Evolutionary conservation across 768 basidiomycete species (phyloP).

Genomic region (Chiua virens): DNA sequence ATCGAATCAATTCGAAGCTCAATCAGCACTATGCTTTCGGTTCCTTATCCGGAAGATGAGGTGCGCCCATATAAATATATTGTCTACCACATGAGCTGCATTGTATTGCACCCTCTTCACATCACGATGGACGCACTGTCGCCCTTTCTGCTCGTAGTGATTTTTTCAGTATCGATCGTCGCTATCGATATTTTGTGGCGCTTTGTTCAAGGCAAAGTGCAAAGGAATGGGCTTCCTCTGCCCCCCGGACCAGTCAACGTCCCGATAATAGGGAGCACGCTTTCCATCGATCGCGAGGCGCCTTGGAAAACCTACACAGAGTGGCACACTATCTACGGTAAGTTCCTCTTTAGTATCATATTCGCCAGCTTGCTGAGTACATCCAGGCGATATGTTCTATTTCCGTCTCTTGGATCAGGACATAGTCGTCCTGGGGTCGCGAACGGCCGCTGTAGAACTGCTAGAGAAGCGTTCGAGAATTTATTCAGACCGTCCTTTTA

Average conservation of each 20-base stretch:
- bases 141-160: no score
- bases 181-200: no score
- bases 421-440: constrained; percentile 44
- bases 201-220: neutral
- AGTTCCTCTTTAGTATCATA: no score
- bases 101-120: no score
- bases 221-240: neutral
- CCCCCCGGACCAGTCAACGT: constrained; percentile 8
- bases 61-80: no score
- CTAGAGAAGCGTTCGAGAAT: constrained; percentile 45
- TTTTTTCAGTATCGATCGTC: no score
- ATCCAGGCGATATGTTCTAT: constrained; percentile 42
- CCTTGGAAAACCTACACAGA: constrained; percentile 9
- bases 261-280: neutral
- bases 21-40: no score
- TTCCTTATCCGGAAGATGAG: no score
- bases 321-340: constrained; percentile 1
- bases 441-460: constrained; percentile 42
- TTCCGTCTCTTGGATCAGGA: constrained; percentile 45
- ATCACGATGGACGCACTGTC: no score
- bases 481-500: constrained; percentile 49
- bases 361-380: no score
- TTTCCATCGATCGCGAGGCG: neutral
- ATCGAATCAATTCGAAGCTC: no score
- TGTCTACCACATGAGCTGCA: no score